A percentile compares a stretch with the other conserved stretches of the same genome.
Evolutionary conservation across 345 rosid genomes (phyloP).

Genomic region (Trapa incisa): DNA sequence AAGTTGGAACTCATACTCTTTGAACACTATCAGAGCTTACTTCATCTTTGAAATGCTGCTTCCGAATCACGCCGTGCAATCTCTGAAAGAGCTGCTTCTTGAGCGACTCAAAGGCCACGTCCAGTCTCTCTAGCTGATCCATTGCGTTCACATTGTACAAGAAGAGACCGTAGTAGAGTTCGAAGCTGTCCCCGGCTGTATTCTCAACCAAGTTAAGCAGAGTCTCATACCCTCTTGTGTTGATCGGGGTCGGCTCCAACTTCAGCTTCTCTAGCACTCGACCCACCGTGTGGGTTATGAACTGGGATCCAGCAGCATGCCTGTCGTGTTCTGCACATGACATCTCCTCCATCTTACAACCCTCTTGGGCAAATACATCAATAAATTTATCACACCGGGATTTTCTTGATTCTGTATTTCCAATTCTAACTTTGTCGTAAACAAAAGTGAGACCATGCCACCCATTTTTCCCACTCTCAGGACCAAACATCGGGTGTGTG

Average conservation of each 20-base stretch:
- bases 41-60: slow-evolving; percentile 36
- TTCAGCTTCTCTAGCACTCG: slow-evolving; percentile 55
- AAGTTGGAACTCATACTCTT: neutral
- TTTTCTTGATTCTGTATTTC: slow-evolving; percentile 26
- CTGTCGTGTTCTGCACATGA: too few relatives aligned
- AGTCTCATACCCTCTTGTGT: slow-evolving; percentile 66
- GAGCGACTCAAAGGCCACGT: slow-evolving; percentile 50
- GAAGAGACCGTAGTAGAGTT: slow-evolving; percentile 67
- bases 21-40: slow-evolving; percentile 9
- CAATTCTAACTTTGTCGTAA: slow-evolving; percentile 67
- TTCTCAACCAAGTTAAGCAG: slow-evolving; percentile 68
- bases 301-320: slow-evolving; percentile 20
- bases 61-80: slow-evolving; percentile 40
- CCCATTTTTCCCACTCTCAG: slow-evolving; percentile 69
- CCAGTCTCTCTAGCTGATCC: slow-evolving; percentile 73
- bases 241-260: slow-evolving; percentile 47
- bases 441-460: slow-evolving; percentile 56
- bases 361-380: slow-evolving; percentile 29
- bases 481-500: slow-evolving; percentile 84
- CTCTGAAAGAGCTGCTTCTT: slow-evolving; percentile 63
- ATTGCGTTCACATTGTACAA: slow-evolving; percentile 67
- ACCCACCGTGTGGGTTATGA: slow-evolving; percentile 69
- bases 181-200: slow-evolving; percentile 74
- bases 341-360: too few relatives aligned
- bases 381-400: slow-evolving; percentile 49